Base-by-base conservation (phyloP, 768 basidiomycete genomes). In the Cytidiella melzeri region DNA sequence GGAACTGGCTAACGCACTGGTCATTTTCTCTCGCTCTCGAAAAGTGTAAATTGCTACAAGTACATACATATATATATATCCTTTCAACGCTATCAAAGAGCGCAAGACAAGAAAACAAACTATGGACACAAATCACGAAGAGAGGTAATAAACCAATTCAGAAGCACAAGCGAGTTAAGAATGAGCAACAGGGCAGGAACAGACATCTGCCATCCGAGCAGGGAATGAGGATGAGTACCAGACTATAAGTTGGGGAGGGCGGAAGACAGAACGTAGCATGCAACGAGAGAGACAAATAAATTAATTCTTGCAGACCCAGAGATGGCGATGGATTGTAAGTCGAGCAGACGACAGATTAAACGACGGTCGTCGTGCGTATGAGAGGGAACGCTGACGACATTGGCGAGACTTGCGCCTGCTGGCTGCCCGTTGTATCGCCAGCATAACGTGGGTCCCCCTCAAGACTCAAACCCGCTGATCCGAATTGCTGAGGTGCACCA, bases 311-410 rank as follows among this genome's bases (percentile, higher is more conserved):
- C 30, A 34, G 30, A 34, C 15, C 30, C 30, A 34, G 30, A 15
- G 15, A 34, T 34, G 30, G 15, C n/a, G n/a, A 15, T 15, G 30
- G 30, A 34, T 34, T 34, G 9, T 7, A 7, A 34, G 15, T 34
- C 15, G 30, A 34, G 30, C 7, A 34, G 9, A 15, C 7, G 9
- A 7, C 7, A 20, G 23, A 44, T 26, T 27, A 44, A 9, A 25
- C 34, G n/a, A 38, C 47, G 47, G 34, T 39, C 40, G 47, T 41
- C 11, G 40, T 30, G 37, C 47, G 47, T 42, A 63, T 58, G 23
- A 64, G 61, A 13, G 88, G 88, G 67, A 91, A 90, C 37, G 87
- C 88, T 20, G 86, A 87, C 13, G 87, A 89, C 84, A 91, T 80
- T 0, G 88, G 88, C 15, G 87, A 90, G 20, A 77, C 70, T 53